Percentiles rank a stretch among this genome's conserved stretches.
Conservation (phyloP, 306 rosid genomes). For the Cucurbita ficifolia region DNA sequence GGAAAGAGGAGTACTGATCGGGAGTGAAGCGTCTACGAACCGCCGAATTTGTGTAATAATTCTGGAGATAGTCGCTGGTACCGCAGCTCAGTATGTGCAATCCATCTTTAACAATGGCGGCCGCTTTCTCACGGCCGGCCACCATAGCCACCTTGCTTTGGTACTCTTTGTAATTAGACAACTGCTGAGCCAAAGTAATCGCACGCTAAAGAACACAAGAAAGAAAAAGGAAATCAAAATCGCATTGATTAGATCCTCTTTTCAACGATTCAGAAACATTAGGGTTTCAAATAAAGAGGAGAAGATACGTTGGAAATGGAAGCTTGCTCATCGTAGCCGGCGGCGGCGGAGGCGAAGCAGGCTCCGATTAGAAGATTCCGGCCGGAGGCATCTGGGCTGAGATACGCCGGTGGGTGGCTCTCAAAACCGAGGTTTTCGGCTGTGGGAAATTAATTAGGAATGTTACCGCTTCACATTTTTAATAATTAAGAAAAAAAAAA, state of each 20-base stretch:
- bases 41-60: slow-evolving; percentile 61
- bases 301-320: slow-evolving; percentile 26
- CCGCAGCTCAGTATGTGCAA: slow-evolving; percentile 73
- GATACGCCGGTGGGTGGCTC: slow-evolving; percentile 63
- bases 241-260: not conserved
- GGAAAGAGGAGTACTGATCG: slow-evolving; percentile 43
- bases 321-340: slow-evolving; percentile 83
- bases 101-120: slow-evolving; percentile 47
- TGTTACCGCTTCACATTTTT: too few species aligned
- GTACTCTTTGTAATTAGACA: slow-evolving; percentile 56
- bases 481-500: too few species aligned
- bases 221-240: not conserved
- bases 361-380: slow-evolving; percentile 75
- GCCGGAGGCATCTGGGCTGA: slow-evolving; percentile 80
- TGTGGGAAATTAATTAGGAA: slow-evolving; percentile 6
- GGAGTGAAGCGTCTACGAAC: slow-evolving; percentile 42
- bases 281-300: not conserved
- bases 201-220: slow-evolving; percentile 46
- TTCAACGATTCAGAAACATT: not conserved
- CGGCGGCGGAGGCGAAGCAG: slow-evolving; percentile 90
- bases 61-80: slow-evolving; percentile 66
- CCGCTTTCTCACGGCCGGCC: slow-evolving; percentile 55
- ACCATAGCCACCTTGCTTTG: slow-evolving; percentile 55
- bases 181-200: slow-evolving; percentile 57
- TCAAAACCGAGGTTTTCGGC: slow-evolving; percentile 71